These are phyloP conservation scores for Ambrosia artemisiifolia DNA, from an alignment of 129 eudicot genomes.

Conservation along the genomic window DNA sequence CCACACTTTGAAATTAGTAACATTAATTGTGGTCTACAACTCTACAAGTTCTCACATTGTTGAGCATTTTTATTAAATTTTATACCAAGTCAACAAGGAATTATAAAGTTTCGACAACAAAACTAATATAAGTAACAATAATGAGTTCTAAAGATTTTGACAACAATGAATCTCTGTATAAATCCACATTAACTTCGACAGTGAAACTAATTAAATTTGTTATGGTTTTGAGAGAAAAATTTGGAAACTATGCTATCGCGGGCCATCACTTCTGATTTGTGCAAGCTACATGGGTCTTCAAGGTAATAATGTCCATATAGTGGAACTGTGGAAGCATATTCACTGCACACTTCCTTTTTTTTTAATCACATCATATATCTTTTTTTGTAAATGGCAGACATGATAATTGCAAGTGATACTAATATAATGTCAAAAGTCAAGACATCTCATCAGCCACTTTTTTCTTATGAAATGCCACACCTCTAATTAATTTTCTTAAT, in stretches of 20 bases:
- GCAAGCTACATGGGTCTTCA: no score
- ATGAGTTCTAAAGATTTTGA: neutral
- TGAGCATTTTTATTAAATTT: neutral
- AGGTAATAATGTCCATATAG: no score
- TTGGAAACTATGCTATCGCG: no score
- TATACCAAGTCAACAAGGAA: neutral
- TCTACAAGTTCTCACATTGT: neutral
- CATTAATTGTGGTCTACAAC: neutral
- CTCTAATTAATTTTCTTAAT: neutral
- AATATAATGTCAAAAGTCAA: neutral
- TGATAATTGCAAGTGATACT: neutral
- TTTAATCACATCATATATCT: conserved; percentile 2
- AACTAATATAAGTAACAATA: no score
- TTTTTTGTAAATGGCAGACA: conserved; percentile 11
- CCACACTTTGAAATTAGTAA: neutral
- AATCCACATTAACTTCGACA: neutral
- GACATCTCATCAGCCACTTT: conserved; percentile 3
- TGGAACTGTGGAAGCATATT: no score
- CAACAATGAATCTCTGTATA: neutral
- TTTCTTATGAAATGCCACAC: neutral
- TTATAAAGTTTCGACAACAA: no score
- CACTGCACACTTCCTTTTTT: no score
- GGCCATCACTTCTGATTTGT: no score
- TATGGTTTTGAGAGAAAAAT: no score
- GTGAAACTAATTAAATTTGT: neutral